A percentile compares a stretch with the other conserved stretches of the same genome.
phyloP scores from a whole-genome alignment of 1,284 basidiomycete genomes.

The Puccinia polysora region DNA sequence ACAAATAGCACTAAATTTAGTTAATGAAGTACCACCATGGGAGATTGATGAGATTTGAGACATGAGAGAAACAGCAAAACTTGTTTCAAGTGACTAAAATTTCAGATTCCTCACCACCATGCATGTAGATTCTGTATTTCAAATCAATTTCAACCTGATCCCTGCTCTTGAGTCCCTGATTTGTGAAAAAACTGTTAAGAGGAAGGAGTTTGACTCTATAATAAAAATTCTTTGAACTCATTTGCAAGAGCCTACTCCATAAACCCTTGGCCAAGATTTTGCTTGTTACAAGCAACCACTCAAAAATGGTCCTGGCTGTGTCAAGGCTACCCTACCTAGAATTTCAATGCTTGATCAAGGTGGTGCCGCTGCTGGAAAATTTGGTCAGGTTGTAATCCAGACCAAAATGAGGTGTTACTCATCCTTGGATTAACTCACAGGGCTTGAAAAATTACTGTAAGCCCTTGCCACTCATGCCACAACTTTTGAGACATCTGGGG shows the following conservation, averaged over 20 bases:
- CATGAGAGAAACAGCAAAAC: no score
- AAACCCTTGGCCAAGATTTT: conserved; percentile 98
- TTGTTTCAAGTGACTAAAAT: no score
- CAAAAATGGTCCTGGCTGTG: conserved; percentile 79
- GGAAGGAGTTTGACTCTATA: conserved; percentile 74
- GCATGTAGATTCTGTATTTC: conserved; percentile 93
- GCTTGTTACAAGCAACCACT: conserved; percentile 95
- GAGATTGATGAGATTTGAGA: no score
- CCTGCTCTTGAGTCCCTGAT: conserved; percentile 80
- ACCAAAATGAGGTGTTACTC: not conserved
- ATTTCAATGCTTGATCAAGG: conserved; percentile 89
- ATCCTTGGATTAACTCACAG: conserved; percentile 66
- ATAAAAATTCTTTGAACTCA: conserved; percentile 99
- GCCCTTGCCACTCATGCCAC: conserved; percentile 95
- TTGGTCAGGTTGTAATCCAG: conserved; percentile 55
- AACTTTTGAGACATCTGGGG: conserved; percentile 91
- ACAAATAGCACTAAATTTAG: no score
- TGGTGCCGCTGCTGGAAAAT: conserved; percentile 95
- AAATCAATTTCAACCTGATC: conserved; percentile 73
- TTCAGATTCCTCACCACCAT: conserved; percentile 93
- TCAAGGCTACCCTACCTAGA: conserved; percentile 76
- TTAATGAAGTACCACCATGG: no score
- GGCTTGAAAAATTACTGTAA: conserved; percentile 99
- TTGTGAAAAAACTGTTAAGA: conserved; percentile 76
- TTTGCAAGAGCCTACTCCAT: conserved; percentile 82